Evolutionary conservation across 2,329 filamentous ascomycete genomes (phyloP).

Genomic region (Amesomyces nigricolor): DNA sequence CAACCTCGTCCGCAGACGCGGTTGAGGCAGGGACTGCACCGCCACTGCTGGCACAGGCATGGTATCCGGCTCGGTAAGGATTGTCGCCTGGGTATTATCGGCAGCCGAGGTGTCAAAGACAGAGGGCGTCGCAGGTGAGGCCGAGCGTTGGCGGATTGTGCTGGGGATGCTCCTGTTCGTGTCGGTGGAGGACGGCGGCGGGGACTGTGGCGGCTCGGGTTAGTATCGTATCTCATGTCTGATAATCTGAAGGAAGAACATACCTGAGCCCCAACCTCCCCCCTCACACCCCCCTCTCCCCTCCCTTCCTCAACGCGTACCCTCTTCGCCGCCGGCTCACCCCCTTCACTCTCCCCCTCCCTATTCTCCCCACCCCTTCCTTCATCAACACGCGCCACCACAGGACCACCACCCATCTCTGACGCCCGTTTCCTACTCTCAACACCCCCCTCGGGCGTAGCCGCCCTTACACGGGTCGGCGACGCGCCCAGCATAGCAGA

Average conservation of each 20-base stretch:
- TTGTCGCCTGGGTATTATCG: slow-evolving; percentile 45
- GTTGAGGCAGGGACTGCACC: neutral
- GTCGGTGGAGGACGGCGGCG: slow-evolving; percentile 29
- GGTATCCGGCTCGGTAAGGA: slow-evolving; percentile 45
- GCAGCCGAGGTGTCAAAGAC: slow-evolving; percentile 45
- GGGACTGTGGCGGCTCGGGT: slow-evolving; percentile 9
- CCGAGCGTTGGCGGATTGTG: slow-evolving; percentile 14
- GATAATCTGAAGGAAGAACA: neutral
- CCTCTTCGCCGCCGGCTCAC: slow-evolving; percentile 14
- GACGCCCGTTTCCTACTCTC: slow-evolving; percentile 28
- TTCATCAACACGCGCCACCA: slow-evolving; percentile 16
- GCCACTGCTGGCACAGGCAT: neutral
- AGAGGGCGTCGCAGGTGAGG: slow-evolving; percentile 41
- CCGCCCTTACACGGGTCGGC: neutral
- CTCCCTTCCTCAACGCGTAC: slow-evolving; percentile 8
- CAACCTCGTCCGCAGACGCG: slow-evolving; percentile 23
- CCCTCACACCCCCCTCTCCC: neutral
- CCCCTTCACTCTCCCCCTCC: neutral
- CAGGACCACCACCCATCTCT: neutral
- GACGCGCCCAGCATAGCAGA: neutral
- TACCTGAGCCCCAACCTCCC: neutral
- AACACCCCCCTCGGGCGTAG: slow-evolving; percentile 4
- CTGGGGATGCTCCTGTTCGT: neutral
- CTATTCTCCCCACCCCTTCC: no score
- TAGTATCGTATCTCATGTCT: neutral